Evolutionary conservation across 2,329 filamentous ascomycete genomes (phyloP).

Genomic region (Calonectria montana): DNA sequence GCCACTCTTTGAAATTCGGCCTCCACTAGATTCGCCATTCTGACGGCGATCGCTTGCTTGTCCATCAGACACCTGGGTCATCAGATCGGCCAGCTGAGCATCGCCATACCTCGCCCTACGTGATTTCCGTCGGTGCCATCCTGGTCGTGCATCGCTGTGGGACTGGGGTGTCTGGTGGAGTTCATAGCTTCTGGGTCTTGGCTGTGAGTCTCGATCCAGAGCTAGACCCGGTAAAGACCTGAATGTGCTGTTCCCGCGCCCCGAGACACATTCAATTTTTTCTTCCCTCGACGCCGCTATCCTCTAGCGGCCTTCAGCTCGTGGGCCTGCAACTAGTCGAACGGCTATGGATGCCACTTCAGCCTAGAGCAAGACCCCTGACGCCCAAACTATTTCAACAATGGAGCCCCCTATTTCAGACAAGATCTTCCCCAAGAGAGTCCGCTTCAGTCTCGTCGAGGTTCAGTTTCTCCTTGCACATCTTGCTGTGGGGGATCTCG

Average conservation of each 20-base stretch:
- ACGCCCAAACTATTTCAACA: slow-evolving; percentile 30
- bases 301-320: slow-evolving; percentile 32
- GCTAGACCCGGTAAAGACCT: slow-evolving; percentile 22
- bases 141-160: slow-evolving; percentile 11
- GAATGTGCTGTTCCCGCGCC: slow-evolving; percentile 20
- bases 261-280: slow-evolving; percentile 42
- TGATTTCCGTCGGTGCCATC: slow-evolving; percentile 15
- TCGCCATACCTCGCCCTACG: background rate
- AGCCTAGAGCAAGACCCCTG: slow-evolving; percentile 24
- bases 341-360: slow-evolving; percentile 22
- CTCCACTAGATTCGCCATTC: background rate
- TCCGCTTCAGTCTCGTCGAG: slow-evolving; percentile 21
- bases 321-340: slow-evolving; percentile 38
- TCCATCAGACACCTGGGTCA: background rate
- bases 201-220: slow-evolving; percentile 24
- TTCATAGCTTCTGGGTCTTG: slow-evolving; percentile 17
- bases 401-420: slow-evolving; percentile 28
- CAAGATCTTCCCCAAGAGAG: slow-evolving; percentile 19
- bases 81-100: background rate
- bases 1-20: background rate
- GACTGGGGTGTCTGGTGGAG: slow-evolving; percentile 8
- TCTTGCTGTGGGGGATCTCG: slow-evolving; percentile 18
- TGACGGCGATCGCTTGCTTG: background rate
- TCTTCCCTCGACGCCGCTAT: background rate
- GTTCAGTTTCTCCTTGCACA: slow-evolving; percentile 13